A percentile compares a stretch with the other conserved stretches of the same genome.
Evolutionary conservation across 345 rosid genomes (phyloP).

Genomic region (Eucalyptus victrix): DNA sequence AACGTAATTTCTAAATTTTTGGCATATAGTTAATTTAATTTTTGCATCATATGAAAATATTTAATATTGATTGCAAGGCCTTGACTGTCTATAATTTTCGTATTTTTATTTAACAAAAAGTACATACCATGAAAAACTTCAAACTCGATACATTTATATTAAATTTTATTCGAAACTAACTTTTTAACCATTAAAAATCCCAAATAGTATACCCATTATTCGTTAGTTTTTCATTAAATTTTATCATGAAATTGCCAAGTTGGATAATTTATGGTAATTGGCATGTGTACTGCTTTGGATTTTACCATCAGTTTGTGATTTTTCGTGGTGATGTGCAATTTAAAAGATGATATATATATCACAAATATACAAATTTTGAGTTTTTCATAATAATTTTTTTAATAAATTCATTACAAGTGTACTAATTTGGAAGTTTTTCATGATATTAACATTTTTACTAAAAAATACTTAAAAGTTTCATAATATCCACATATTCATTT

Average conservation of each 20-base stretch:
- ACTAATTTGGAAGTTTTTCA: rapidly evolving
- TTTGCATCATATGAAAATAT: no score
- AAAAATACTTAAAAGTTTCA: background rate
- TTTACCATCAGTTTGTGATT: no score
- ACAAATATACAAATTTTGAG: rapidly evolving
- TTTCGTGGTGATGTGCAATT: rapidly evolving
- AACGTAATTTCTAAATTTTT: no score
- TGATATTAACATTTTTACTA: background rate
- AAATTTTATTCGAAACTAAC: no score
- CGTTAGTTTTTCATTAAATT: no score
- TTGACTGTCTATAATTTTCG: rapidly evolving
- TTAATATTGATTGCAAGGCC: no score
- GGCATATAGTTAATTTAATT: no score
- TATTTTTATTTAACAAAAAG: background rate
- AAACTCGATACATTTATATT: rapidly evolving
- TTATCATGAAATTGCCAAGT: rapidly evolving
- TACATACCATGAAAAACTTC: rapidly evolving
- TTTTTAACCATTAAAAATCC: rapidly evolving
- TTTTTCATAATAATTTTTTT: rapidly evolving
- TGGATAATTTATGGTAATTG: rapidly evolving
- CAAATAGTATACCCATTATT: rapidly evolving
- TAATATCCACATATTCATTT: background rate
- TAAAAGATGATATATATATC: rapidly evolving
- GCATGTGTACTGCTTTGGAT: rapidly evolving
- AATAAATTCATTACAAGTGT: no score